Evolutionary conservation across 257 asterid species (phyloP), one percentile per base, ranked within the genome.

Genomic region (Forsythia viridissima): DNA sequence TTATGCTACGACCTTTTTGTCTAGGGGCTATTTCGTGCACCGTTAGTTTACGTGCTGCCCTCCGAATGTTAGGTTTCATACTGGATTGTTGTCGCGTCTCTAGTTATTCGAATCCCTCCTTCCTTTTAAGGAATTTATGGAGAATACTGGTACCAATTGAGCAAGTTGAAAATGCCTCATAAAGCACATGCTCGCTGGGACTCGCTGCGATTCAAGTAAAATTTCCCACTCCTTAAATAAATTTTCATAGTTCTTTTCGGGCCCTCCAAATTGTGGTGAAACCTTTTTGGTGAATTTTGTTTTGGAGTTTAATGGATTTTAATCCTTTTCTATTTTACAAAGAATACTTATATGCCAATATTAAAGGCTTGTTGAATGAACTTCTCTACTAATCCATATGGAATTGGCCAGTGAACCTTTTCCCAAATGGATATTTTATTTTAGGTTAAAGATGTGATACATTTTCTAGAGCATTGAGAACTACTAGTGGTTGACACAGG

Each of bases 241-340:
- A 44, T 44, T 46, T 48, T 48, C 57, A 4, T 2, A 0, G 3
- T 48, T 48, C 57, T 13, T 48, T 15, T 48, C 57, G 15, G n/a
- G 6, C 13, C n/a, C 7, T 48, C 57, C n/a, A 4, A 48, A 48
- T 13, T 13, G 46, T 59, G 73, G 51, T 57, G 39, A 18, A n/a
- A 43, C 48, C n/a, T 61, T 79, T 59, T 38, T 79, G 11, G 55
- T 48, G 41, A 12, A 21, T 42, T 72, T 30, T 72, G 65, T 36
- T 21, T 70, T 3, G 24, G 42, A 69, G 67, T 41, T 51, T 12
- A 36, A n/a, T 72, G 71, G 18, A 42, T 57, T 65, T 21, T 76
- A 40, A 42, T 78, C 48, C 57, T 36, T 71, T 4, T 72, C 66
- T 71, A 74, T 40, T 78, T 59, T 46, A 43, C 67, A 34, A 73